phyloP scores from a whole-genome alignment of 1,284 basidiomycete species.

The Veloboletus limbatus region DNA sequence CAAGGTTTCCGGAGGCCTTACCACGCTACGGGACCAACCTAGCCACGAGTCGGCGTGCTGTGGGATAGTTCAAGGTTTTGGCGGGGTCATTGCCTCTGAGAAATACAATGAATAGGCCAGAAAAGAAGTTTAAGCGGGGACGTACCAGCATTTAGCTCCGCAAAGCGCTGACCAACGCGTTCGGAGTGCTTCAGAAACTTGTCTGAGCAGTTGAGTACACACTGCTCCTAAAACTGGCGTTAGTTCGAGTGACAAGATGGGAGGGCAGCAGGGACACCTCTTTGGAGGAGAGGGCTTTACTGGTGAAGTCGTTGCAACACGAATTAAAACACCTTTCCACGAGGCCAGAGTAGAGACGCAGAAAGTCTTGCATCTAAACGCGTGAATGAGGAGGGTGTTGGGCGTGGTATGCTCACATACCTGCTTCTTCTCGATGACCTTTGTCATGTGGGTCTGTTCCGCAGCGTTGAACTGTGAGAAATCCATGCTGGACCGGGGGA shows the following conservation, averaged over 20 bases:
- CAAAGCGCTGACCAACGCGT: constrained; percentile 88
- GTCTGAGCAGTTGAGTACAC: constrained; percentile 76
- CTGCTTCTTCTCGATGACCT: constrained; percentile 93
- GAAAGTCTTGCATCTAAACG: constrained; percentile 94
- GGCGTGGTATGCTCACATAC: constrained; percentile 39
- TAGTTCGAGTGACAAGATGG: constrained; percentile 5
- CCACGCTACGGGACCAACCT: constrained; percentile 14
- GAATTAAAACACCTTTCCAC: constrained; percentile 95
- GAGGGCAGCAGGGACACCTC: constrained; percentile 59
- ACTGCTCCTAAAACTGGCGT: constrained; percentile 54
- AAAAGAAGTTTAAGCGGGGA: constrained; percentile 7
- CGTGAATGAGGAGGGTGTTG: constrained; percentile 1
- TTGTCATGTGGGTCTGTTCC: constrained; percentile 89
- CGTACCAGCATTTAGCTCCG: constrained; percentile 85
- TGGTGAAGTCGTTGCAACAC: constrained; percentile 96
- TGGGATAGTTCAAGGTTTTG: constrained; percentile 27
- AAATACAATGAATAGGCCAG: background rate
- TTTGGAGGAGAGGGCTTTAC: constrained; percentile 89
- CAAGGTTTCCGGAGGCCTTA: constrained; percentile 9
- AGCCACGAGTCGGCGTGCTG: background rate
- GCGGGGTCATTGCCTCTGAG: constrained; percentile 33
- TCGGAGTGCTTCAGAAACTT: constrained; percentile 99
- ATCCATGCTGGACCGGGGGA: constrained; percentile 58
- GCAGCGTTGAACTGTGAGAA: constrained; percentile 80
- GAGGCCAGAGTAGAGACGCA: constrained; percentile 93